Conservation (phyloP, 2,329 filamentous ascomycete species). For the Aspergillus pseudoglaucus region DNA sequence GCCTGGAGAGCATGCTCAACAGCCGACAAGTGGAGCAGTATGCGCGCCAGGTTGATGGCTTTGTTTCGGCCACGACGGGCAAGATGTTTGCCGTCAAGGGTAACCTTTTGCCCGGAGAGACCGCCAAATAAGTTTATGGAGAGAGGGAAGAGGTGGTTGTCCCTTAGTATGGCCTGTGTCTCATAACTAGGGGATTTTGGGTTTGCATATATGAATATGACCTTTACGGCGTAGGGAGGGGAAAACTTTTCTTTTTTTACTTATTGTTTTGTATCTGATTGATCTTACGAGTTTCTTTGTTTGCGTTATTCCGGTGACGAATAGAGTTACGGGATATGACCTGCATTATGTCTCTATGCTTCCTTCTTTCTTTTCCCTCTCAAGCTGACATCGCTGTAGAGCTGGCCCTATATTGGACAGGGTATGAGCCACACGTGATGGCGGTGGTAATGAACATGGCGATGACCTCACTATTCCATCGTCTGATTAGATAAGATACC, state of each 20-base stretch:
- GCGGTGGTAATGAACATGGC: background rate
- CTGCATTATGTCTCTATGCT: background rate
- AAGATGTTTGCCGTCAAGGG: conserved; percentile 97
- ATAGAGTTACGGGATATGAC: conserved; percentile 20
- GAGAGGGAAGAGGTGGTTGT: conserved; percentile 6
- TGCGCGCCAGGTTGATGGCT: conserved; percentile 92
- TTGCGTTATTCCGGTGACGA: conserved; percentile 24
- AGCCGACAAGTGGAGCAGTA: conserved; percentile 97
- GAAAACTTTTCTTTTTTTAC: conserved; percentile 17
- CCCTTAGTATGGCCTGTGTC: conserved; percentile 17
- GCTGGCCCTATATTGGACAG: conserved; percentile 1
- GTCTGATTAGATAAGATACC: conserved; percentile 10
- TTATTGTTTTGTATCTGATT: conserved; percentile 27
- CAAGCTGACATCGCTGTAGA: background rate
- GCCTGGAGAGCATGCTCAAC: conserved; percentile 89
- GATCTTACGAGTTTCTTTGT: conserved; percentile 33
- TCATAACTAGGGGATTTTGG: conserved; percentile 23
- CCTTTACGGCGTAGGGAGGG: conserved; percentile 38
- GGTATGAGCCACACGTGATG: conserved; percentile 6
- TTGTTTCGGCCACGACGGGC: conserved; percentile 80
- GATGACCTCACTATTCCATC: conserved; percentile 4
- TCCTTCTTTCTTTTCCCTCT: background rate
- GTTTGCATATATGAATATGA: conserved; percentile 28
- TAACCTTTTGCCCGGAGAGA: conserved; percentile 55
- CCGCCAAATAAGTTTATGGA: conserved; percentile 22